Conservation (phyloP, 257 asterid species). For the Vinca minor region DNA sequence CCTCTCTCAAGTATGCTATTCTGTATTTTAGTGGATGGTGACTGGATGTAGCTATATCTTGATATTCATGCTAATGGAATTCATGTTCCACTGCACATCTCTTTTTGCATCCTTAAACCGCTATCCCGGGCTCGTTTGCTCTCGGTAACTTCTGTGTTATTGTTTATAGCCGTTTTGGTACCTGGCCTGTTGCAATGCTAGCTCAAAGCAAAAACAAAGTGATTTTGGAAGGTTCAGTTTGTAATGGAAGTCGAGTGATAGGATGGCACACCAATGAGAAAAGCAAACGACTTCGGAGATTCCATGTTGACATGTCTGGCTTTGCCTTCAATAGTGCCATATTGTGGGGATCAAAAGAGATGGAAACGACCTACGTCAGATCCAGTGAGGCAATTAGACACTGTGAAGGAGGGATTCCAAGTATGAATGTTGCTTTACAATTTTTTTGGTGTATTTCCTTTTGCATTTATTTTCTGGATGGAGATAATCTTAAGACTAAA, state of each 20-base stretch:
- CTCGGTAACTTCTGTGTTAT: conserved; percentile 14
- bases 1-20: not conserved
- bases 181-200: conserved; percentile 97
- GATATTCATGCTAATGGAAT: not conserved
- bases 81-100: not conserved
- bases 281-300: conserved; percentile 79
- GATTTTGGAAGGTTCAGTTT: conserved; percentile 82
- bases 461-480: not conserved
- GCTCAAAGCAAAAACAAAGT: conserved; percentile 77
- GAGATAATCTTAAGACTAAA: not conserved
- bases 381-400: conserved; percentile 72
- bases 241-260: conserved; percentile 77
- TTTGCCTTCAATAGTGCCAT: conserved; percentile 96
- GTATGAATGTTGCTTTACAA: conserved; percentile 31
- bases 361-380: conserved; percentile 68
- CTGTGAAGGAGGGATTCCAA: conserved; percentile 88
- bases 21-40: not conserved
- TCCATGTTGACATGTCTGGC: conserved; percentile 97
- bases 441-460: not conserved
- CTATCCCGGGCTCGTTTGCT: not conserved
- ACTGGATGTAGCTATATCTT: not conserved
- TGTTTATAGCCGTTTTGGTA: conserved; percentile 74
- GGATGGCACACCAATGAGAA: conserved; percentile 99
- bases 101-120: not conserved
- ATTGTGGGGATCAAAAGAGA: conserved; percentile 81